Evolutionary conservation across 2,329 filamentous ascomycete genomes (phyloP).

Genomic region (Pestalotiopsis sp.): DNA sequence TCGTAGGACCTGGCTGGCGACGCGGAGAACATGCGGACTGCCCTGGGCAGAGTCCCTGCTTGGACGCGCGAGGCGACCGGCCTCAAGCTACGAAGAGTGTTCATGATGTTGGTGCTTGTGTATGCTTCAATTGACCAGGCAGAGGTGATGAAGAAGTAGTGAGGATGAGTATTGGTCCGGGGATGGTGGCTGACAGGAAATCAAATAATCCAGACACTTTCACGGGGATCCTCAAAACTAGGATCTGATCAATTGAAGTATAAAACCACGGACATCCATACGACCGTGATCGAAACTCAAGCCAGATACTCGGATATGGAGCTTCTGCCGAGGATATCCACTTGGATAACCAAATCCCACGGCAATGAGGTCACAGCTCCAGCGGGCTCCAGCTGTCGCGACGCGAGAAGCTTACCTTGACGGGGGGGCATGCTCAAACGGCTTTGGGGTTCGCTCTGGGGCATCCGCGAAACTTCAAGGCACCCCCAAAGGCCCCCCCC

Average conservation of each 20-base stretch:
- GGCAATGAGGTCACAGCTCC: conserved; percentile 14
- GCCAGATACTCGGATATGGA: background rate
- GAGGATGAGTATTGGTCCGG: background rate
- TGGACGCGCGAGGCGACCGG: conserved; percentile 62
- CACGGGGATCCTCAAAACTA: background rate
- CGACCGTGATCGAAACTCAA: background rate
- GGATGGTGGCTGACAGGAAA: background rate
- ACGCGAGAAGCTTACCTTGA: background rate
- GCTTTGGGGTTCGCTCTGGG: background rate
- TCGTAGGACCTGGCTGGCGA: conserved; percentile 61
- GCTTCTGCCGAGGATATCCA: conserved; percentile 13
- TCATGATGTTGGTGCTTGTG: conserved; percentile 38
- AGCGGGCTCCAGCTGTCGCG: background rate
- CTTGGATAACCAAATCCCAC: background rate
- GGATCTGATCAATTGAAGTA: background rate
- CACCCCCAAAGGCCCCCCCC: too few relatives aligned
- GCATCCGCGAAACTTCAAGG: too few relatives aligned
- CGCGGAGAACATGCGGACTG: conserved; percentile 54
- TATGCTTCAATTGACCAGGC: background rate
- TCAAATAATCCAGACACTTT: background rate
- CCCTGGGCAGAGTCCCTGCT: conserved; percentile 55
- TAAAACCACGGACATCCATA: background rate
- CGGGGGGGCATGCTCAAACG: background rate
- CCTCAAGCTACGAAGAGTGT: conserved; percentile 57
- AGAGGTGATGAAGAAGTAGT: background rate